Conservation (phyloP, 1,284 basidiomycete genomes). For the Microbotryum saponariae region DNA sequence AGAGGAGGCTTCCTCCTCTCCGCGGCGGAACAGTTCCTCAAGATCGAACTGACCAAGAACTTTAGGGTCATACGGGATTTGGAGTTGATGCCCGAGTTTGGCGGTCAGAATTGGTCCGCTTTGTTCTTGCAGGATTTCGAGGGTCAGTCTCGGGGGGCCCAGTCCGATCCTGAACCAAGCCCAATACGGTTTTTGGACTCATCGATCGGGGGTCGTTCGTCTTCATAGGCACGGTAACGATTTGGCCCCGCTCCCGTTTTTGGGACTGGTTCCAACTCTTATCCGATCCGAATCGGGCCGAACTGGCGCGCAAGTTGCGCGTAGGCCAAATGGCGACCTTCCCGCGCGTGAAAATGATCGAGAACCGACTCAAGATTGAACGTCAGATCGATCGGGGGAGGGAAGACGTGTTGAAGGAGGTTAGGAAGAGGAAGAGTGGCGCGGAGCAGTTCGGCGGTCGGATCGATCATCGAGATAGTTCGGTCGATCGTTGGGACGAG, state of each 20-base stretch:
- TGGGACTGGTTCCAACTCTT: slow-evolving; percentile 78
- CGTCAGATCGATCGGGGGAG: slow-evolving; percentile 75
- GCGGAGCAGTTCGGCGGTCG: neutral
- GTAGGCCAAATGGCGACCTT: slow-evolving; percentile 87
- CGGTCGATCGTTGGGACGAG: neutral
- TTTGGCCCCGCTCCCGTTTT: slow-evolving; percentile 71
- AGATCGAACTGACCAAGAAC: slow-evolving; percentile 89
- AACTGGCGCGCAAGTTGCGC: slow-evolving; percentile 72
- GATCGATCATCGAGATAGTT: neutral
- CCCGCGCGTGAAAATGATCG: slow-evolving; percentile 91
- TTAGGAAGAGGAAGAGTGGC: neutral
- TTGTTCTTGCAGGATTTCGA: slow-evolving; percentile 83
- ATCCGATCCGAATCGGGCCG: slow-evolving; percentile 53
- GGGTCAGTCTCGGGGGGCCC: slow-evolving; percentile 41
- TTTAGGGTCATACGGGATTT: slow-evolving; percentile 92
- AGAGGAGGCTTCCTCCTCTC: slow-evolving; percentile 83
- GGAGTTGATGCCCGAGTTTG: slow-evolving; percentile 74
- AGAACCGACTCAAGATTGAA: slow-evolving; percentile 68
- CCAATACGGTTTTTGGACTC: too few relatives aligned
- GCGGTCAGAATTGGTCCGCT: slow-evolving; percentile 90
- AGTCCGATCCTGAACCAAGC: too few relatives aligned
- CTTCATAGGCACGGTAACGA: slow-evolving; percentile 44
- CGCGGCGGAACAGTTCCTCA: slow-evolving; percentile 64
- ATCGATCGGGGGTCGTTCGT: too few relatives aligned
- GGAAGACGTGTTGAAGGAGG: slow-evolving; percentile 43